phyloP scores from a whole-genome alignment of 495 filamentous ascomycete genomes.

The Neurospora hispaniola region DNA sequence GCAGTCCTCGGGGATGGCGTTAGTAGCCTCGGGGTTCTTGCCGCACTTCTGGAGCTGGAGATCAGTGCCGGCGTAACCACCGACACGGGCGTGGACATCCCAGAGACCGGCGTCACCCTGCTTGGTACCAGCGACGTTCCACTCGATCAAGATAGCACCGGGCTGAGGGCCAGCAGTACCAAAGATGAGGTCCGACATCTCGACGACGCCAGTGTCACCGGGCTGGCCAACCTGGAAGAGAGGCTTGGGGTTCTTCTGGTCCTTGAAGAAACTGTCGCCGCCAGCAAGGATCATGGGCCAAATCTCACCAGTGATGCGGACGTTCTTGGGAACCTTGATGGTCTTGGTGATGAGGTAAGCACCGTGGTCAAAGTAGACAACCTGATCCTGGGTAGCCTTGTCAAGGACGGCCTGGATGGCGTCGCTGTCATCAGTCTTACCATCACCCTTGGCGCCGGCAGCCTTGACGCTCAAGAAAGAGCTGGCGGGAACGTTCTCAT shows the following conservation, averaged over 20 bases:
- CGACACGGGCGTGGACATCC: constrained; percentile 85
- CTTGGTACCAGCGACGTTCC: constrained; percentile 62
- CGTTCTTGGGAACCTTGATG: constrained; percentile 67
- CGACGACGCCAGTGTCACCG: constrained; percentile 67
- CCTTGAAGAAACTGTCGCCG: constrained; percentile 53
- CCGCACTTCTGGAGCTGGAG: constrained; percentile 67
- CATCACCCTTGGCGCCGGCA: constrained; percentile 72
- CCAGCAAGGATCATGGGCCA: constrained; percentile 84
- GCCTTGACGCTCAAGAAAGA: constrained; percentile 67
- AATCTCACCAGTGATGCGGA: constrained; percentile 80
- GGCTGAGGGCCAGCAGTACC: constrained; percentile 67
- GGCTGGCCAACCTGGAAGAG: constrained; percentile 70
- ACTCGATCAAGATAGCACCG: constrained; percentile 82
- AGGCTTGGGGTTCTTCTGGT: constrained; percentile 56
- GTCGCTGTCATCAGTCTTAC: constrained; percentile 54
- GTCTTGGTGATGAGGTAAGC: constrained; percentile 79
- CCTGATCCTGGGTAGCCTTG: constrained; percentile 44
- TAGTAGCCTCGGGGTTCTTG: constrained; percentile 53
- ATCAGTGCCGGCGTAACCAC: constrained; percentile 70
- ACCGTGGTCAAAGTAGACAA: constrained; percentile 90
- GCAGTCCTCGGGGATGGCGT: constrained; percentile 45
- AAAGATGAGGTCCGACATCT: constrained; percentile 79
- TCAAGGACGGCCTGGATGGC: constrained; percentile 64
- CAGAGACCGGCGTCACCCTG: constrained; percentile 73
- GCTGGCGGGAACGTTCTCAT: constrained; percentile 45